These are phyloP conservation scores for Niebla homalea DNA, from an alignment of 495 filamentous ascomycete species.

Conservation along the genomic window DNA sequence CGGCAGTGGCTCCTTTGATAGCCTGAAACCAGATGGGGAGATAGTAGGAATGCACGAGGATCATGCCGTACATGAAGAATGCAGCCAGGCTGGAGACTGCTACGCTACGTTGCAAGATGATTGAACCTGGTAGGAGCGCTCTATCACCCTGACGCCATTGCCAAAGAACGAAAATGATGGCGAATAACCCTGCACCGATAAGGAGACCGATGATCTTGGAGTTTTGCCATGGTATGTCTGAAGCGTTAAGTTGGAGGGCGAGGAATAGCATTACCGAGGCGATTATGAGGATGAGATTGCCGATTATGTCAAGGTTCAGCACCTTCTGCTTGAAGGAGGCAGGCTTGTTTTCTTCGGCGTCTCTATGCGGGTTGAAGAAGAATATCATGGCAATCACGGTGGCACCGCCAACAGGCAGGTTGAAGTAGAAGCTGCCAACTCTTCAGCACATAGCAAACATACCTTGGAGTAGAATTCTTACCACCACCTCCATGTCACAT, in stretches of 20 bases:
- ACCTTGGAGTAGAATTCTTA: neutral
- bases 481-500: slow-evolving; percentile 62
- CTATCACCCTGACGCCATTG: slow-evolving; percentile 27
- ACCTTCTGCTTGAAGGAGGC: slow-evolving; percentile 25
- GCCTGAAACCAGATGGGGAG: slow-evolving; percentile 70
- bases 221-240: slow-evolving; percentile 37
- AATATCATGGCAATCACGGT: slow-evolving; percentile 36
- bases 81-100: slow-evolving; percentile 18
- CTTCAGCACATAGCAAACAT: neutral
- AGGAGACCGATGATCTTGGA: slow-evolving; percentile 32
- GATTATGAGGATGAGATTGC: slow-evolving; percentile 39
- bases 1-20: slow-evolving; percentile 24
- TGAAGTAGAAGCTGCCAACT: slow-evolving; percentile 34
- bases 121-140: slow-evolving; percentile 25
- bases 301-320: slow-evolving; percentile 38
- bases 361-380: slow-evolving; percentile 27
- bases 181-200: slow-evolving; percentile 24
- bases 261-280: slow-evolving; percentile 43
- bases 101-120: slow-evolving; percentile 25
- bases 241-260: slow-evolving; percentile 52
- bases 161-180: slow-evolving; percentile 17
- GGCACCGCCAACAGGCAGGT: slow-evolving; percentile 40
- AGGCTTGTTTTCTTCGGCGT: slow-evolving; percentile 20
- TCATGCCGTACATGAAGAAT: slow-evolving; percentile 15
- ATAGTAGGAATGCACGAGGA: slow-evolving; percentile 40